Percentiles rank a stretch among this genome's conserved stretches.
These are phyloP conservation scores for Coffea humblotiana DNA, from an alignment of 305 asterid genomes.

Conservation along the genomic window DNA sequence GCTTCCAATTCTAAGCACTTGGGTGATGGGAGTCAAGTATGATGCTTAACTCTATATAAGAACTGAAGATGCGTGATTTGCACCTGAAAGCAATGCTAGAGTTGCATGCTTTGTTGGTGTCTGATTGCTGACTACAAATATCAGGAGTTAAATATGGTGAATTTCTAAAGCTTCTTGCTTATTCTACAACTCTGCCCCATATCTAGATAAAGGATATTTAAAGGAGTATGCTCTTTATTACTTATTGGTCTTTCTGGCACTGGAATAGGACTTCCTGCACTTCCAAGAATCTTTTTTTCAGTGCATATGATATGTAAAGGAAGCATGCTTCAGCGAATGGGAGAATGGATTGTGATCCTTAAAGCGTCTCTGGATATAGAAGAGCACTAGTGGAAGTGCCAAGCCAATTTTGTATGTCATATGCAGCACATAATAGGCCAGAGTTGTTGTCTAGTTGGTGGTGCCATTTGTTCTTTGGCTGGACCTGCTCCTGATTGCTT, in stretches of 20 bases:
- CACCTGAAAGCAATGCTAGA: background rate
- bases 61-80: background rate
- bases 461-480: slow-evolving; percentile 7
- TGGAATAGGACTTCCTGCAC: background rate
- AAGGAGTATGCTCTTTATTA: background rate
- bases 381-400: background rate
- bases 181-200: background rate
- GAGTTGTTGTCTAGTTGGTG: background rate
- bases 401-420: background rate
- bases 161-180: background rate
- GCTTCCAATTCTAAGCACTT: background rate
- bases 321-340: slow-evolving; percentile 2
- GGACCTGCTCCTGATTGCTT: background rate
- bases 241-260: background rate
- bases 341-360: slow-evolving; percentile 2
- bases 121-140: background rate
- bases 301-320: slow-evolving; percentile 4
- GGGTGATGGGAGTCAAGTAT: background rate
- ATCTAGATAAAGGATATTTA: background rate
- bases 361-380: slow-evolving; percentile 5
- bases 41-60: background rate
- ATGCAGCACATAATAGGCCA: slow-evolving; percentile 2
- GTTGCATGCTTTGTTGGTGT: background rate
- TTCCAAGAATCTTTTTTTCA: background rate
- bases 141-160: background rate